These are phyloP conservation scores for Epichloe hybrida DNA, from an alignment of 2,329 filamentous ascomycete species.

Conservation along the genomic window DNA sequence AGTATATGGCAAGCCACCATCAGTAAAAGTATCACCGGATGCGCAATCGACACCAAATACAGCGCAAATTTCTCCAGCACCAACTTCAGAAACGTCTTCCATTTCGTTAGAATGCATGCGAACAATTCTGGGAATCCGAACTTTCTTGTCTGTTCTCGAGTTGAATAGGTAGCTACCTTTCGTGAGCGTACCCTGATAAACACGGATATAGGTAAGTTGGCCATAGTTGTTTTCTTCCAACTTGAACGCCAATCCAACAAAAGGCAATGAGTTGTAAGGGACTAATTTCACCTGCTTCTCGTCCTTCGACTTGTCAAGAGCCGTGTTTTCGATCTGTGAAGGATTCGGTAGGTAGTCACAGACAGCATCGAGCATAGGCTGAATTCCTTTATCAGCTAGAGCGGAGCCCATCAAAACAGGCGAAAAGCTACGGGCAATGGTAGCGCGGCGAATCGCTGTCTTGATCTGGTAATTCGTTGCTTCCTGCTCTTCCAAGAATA, in stretches of 20 bases:
- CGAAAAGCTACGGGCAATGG: conserved; percentile 79
- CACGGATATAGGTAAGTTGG: conserved; percentile 94
- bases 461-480: conserved; percentile 77
- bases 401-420: conserved; percentile 96
- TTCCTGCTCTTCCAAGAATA: conserved; percentile 77
- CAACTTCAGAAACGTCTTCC: conserved; percentile 88
- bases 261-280: conserved; percentile 85
- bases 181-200: conserved; percentile 83
- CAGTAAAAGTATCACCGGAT: conserved; percentile 95
- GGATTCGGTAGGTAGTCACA: conserved; percentile 95
- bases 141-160: conserved; percentile 85
- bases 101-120: conserved; percentile 99
- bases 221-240: conserved; percentile 98
- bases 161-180: conserved; percentile 91
- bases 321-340: conserved; percentile 74
- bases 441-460: conserved; percentile 79
- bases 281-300: conserved; percentile 78
- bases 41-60: conserved; percentile 97
- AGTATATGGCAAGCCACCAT: conserved; percentile 79
- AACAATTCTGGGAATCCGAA: conserved; percentile 92
- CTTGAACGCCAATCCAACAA: conserved; percentile 95
- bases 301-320: conserved; percentile 65
- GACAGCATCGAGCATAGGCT: conserved; percentile 93
- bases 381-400: conserved; percentile 84
- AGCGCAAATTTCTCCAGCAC: conserved; percentile 94